Base-by-base conservation (phyloP, 2,329 filamentous ascomycete species). In the Fusarium tjaetaba region DNA sequence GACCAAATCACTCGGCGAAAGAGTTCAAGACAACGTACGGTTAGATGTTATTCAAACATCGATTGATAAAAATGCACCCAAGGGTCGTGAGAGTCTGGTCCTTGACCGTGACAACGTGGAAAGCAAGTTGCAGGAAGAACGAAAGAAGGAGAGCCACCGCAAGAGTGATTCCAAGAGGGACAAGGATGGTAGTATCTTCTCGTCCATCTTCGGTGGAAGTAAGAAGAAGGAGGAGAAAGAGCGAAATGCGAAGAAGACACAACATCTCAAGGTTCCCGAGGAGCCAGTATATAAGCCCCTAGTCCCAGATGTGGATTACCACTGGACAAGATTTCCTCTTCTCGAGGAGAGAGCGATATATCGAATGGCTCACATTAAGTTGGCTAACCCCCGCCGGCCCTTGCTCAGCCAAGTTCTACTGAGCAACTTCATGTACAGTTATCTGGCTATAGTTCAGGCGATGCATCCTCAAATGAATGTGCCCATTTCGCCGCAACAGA, bases 351-450 rank as follows among this genome's bases (percentile, higher is more conserved):
- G 96, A 67, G 96, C 96, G 26, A 99, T 99, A 68, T 99, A 99
- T 83, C 91, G 96, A 70, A 97, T 99, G 94, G 96, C 96, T 24
- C 96, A 99, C 81, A 97, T 98, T 84, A 99, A 99, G 83, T 90
- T 99, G 70, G 96, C 96, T n/a, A 98, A 99, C 80, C 96, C 96
- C 42, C 92, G 96, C 49, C 92, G 96, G 63, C 93, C 96, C 45
- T 85, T 99, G 58, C 93, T 97, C 80, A 98, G 96, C 68, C 96
- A 99, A 82, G 96, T 99, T 28, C 87, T 99, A 67, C 89, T 99
- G 75, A 98, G 95, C 84, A 99, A 99, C 82, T 99, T 99, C 83
- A 99, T 99, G 96, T 99, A 99, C 85, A 96, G 95, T 65, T 99
- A 99, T 81, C 89, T 99, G 73, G 96, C 96, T 71, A 99, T 98